Base-by-base conservation (phyloP, 352 stramenopile species). In the Globisporangium spiculum region DNA sequence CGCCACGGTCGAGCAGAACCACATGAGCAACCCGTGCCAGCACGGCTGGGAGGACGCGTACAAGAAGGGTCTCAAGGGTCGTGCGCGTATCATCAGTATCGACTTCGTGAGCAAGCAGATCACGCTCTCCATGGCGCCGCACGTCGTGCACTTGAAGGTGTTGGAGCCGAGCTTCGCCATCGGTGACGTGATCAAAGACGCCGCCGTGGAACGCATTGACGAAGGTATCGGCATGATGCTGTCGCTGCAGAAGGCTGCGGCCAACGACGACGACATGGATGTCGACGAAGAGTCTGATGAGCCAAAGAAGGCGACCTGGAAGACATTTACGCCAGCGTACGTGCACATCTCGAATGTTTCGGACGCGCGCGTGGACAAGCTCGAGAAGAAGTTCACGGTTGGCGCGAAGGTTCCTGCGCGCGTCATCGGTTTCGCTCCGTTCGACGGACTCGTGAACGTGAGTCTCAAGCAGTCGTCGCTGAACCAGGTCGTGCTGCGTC, bases 281-380 rank as follows among this genome's bases (percentile, higher is more conserved):
- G 75, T 79, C 27, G 75, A 74, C 27, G 76, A 81, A 30, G 77
- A 79, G 34, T 58, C 65, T 24, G 68, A 65, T 18, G 66, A 46
- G 32, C 72, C 75, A 2, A 82, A 64, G 38, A 86, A 92, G 32
- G 77, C 70, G 58, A 90, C 81, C 60, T 95, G 87, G 87, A 91
- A 93, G 75, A 76, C 81, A 6, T 95, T 94, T 67, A 74, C 78
- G 38, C 85, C 89, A 5, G 90, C 76, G 60, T 97, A 94, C 71
- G 88, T 96, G 62, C 90, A 97, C 76, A 97, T 97, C 50, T 97
- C 90, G 50, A 94, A 95, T 66, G 81, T 78, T 14, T 78, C 81
- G 12, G 90, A 97, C 74, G 78, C 78, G 27, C 89, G 87, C 65
- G 56, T 96, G 9, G 89, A 96, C 52, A 96, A 97, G 67, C 81